Conservation (phyloP, 768 basidiomycete genomes). For the Amanita inopinata region DNA sequence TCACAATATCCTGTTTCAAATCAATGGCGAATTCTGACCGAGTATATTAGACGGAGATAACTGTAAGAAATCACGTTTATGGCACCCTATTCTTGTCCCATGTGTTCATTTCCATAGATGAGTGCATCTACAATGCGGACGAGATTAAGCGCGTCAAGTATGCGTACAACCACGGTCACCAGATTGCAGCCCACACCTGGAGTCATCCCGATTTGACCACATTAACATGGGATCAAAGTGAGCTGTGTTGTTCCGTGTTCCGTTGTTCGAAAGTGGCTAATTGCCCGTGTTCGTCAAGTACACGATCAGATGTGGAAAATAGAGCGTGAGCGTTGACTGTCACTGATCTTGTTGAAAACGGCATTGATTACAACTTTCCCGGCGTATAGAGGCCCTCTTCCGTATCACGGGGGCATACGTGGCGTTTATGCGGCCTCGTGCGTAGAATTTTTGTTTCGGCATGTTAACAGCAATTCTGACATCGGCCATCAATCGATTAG, state of each 20-base stretch:
- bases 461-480: too few species aligned
- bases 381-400: constrained; percentile 24
- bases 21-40: neutral
- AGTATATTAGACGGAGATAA: constrained; percentile 12
- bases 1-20: constrained; percentile 2
- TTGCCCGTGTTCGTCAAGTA: too few species aligned
- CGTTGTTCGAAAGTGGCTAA: too few species aligned
- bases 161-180: constrained; percentile 31
- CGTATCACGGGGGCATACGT: constrained; percentile 26
- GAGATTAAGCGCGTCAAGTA: constrained; percentile 21
- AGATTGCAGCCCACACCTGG: constrained; percentile 43
- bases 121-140: constrained; percentile 28
- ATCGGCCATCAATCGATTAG: constrained; percentile 11
- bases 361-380: too few species aligned
- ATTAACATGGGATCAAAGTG: constrained; percentile 23
- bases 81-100: neutral
- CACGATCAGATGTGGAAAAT: too few species aligned
- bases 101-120: constrained; percentile 13
- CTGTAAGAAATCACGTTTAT: constrained; percentile 6
- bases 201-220: constrained; percentile 27
- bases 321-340: too few species aligned
- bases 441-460: too few species aligned
- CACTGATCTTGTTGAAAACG: too few species aligned
- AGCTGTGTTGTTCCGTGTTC: too few species aligned
- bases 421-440: constrained; percentile 32